Evolutionary conservation across 2,329 filamentous ascomycete species (phyloP).

Genomic region (Penicillium brasilianum): DNA sequence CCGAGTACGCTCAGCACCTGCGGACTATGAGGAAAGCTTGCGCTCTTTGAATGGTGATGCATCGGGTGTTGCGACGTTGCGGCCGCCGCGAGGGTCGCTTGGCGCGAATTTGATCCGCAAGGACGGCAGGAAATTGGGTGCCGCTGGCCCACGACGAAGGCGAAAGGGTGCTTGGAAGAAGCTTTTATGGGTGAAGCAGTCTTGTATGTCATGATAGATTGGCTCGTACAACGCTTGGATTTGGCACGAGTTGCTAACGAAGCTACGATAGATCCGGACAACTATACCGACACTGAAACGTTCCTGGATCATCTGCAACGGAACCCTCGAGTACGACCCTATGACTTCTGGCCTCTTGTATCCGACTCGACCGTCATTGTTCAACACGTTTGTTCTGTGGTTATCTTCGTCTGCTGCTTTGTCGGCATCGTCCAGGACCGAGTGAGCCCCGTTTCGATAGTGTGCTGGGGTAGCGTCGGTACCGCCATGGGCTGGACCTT

Average conservation of each 20-base stretch:
- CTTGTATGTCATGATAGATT: slow-evolving; percentile 63
- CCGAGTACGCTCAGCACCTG: slow-evolving; percentile 51
- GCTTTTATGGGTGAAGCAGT: slow-evolving; percentile 96
- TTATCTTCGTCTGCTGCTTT: slow-evolving; percentile 93
- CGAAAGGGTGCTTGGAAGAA: slow-evolving; percentile 88
- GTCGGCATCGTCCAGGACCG: slow-evolving; percentile 85
- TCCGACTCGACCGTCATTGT: slow-evolving; percentile 95
- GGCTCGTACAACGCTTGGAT: not conserved
- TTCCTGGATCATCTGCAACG: slow-evolving; percentile 95
- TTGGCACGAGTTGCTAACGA: slow-evolving; percentile 2
- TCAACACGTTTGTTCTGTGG: slow-evolving; percentile 93
- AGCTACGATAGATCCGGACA: slow-evolving; percentile 76
- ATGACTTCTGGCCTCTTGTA: slow-evolving; percentile 97
- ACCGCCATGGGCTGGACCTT: slow-evolving; percentile 88
- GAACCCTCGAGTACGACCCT: slow-evolving; percentile 90
- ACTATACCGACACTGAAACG: slow-evolving; percentile 95
- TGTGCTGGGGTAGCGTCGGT: slow-evolving; percentile 79
- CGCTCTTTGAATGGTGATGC: slow-evolving; percentile 46
- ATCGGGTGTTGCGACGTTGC: slow-evolving; percentile 51
- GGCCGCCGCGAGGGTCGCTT: slow-evolving; percentile 47
- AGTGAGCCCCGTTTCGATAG: slow-evolving; percentile 87
- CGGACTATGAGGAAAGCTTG: slow-evolving; percentile 44
- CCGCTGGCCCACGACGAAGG: slow-evolving; percentile 68
- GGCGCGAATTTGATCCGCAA: slow-evolving; percentile 42
- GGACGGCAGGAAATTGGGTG: slow-evolving; percentile 57